Conservation (phyloP, 192 early-diverging fungal species). For the Kappamyces sp. region DNA sequence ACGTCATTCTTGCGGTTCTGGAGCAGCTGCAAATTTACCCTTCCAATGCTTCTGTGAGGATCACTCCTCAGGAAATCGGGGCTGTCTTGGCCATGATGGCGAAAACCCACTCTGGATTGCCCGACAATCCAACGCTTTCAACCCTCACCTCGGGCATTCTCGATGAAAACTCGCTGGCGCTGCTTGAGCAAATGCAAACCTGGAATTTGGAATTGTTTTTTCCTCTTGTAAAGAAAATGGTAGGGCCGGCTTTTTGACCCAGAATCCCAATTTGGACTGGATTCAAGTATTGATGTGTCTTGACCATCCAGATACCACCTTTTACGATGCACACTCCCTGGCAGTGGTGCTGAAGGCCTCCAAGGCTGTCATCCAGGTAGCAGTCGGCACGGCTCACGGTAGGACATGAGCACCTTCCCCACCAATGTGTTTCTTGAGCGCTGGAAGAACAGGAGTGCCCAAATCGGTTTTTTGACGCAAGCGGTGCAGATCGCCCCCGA, state of each 20-base stretch:
- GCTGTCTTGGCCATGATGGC: conserved; percentile 62
- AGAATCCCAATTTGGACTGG: conserved; percentile 60
- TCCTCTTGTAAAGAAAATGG: conserved; percentile 45
- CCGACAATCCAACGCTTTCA: conserved; percentile 22
- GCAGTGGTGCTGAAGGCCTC: conserved; percentile 57
- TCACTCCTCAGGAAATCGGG: conserved; percentile 40
- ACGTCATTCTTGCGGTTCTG: conserved; percentile 17
- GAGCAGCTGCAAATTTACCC: conserved; percentile 19
- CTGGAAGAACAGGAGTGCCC: conserved; percentile 66
- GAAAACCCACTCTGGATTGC: conserved; percentile 35
- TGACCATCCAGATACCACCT: conserved; percentile 57
- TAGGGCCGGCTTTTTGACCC: conserved; percentile 21
- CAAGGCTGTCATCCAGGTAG: conserved; percentile 50
- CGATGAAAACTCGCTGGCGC: conserved; percentile 15
- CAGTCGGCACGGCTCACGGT: neutral
- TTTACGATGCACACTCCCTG: conserved; percentile 51
- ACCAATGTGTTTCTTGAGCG: conserved; percentile 60
- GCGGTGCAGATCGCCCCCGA: conserved; percentile 52
- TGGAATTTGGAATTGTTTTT: conserved; percentile 66
- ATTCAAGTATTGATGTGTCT: conserved; percentile 49
- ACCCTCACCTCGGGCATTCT: conserved; percentile 23
- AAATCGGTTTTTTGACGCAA: conserved; percentile 63
- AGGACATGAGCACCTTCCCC: conserved; percentile 63
- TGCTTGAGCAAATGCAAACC: conserved; percentile 12
- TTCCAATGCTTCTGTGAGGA: conserved; percentile 8